phyloP scores from a whole-genome alignment of 805 yeast genomes.

The Suhomyces xylopsoci region DNA sequence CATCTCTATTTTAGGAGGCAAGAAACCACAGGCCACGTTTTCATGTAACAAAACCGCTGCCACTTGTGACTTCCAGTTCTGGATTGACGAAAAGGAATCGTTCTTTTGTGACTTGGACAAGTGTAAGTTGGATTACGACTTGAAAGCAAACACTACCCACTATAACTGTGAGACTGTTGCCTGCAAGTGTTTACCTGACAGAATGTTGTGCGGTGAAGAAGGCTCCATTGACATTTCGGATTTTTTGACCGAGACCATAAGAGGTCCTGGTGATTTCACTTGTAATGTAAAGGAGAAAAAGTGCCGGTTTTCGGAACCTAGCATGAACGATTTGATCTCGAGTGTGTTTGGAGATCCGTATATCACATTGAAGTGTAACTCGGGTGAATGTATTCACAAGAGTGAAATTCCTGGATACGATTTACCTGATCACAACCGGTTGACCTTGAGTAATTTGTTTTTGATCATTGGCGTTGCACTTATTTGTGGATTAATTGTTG shows the following conservation, averaged over 20 bases:
- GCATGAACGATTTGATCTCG: slow-evolving; percentile 88
- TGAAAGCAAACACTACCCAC: slow-evolving; percentile 61
- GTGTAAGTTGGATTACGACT: slow-evolving; percentile 71
- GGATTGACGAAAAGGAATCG: slow-evolving; percentile 89
- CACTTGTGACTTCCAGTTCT: slow-evolving; percentile 86
- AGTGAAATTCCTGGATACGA: slow-evolving; percentile 91
- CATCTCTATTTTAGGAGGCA: slow-evolving; percentile 71
- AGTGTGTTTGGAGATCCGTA: slow-evolving; percentile 94
- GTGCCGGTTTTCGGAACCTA: slow-evolving; percentile 89
- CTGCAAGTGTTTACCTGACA: slow-evolving; percentile 90
- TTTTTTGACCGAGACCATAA: slow-evolving; percentile 82
- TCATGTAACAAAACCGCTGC: slow-evolving; percentile 69
- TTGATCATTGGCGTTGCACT: slow-evolving; percentile 43
- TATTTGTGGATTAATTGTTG: slow-evolving; percentile 41
- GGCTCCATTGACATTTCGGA: slow-evolving; percentile 96
- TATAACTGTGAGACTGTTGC: slow-evolving; percentile 73
- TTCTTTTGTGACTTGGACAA: slow-evolving; percentile 79
- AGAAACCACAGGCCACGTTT: slow-evolving; percentile 88
- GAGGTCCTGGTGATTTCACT: slow-evolving; percentile 89
- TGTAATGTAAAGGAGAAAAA: slow-evolving; percentile 63
- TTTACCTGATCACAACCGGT: slow-evolving; percentile 51
- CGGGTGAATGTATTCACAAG: slow-evolving; percentile 91
- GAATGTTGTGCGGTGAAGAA: slow-evolving; percentile 89
- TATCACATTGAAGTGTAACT: slow-evolving; percentile 73
- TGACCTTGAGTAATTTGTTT: slow-evolving; percentile 46